Conservation (phyloP, 352 stramenopile genomes). For the Phytophthora cryptogea region DNA sequence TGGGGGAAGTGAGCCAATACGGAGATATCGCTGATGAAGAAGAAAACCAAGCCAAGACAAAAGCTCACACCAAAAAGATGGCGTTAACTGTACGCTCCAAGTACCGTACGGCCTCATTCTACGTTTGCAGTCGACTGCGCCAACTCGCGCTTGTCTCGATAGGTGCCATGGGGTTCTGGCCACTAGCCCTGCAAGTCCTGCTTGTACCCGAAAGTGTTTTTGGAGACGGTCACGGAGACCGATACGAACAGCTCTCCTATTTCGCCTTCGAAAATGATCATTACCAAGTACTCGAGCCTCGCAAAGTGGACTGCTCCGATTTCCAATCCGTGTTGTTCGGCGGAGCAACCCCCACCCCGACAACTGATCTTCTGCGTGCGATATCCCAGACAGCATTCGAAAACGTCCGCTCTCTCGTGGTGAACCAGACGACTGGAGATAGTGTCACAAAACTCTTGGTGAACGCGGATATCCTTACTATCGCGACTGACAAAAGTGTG, state of each 20-base stretch:
- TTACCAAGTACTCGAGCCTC: conserved; percentile 39
- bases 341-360: conserved; percentile 5
- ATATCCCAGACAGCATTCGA: conserved; percentile 26
- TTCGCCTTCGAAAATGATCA: conserved; percentile 42
- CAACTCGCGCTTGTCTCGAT: conserved; percentile 39
- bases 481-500: conserved; percentile 22
- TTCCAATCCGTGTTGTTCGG: conserved; percentile 27
- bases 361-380: conserved; percentile 33
- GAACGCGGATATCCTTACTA: conserved; percentile 25
- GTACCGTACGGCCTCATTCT: conserved; percentile 5
- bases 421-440: conserved; percentile 28
- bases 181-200: conserved; percentile 34
- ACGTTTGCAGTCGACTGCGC: conserved; percentile 21
- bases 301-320: conserved; percentile 27
- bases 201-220: conserved; percentile 40
- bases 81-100: neutral
- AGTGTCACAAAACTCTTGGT: conserved; percentile 20
- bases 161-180: conserved; percentile 42
- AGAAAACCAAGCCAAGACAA: neutral
- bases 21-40: neutral
- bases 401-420: conserved; percentile 23
- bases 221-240: conserved; percentile 47
- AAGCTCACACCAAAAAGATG: conserved; percentile 8
- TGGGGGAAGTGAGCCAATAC: too few relatives aligned
- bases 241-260: conserved; percentile 42